phyloP scores from a whole-genome alignment of 441 rosid species.

The Erodium moschatum region DNA sequence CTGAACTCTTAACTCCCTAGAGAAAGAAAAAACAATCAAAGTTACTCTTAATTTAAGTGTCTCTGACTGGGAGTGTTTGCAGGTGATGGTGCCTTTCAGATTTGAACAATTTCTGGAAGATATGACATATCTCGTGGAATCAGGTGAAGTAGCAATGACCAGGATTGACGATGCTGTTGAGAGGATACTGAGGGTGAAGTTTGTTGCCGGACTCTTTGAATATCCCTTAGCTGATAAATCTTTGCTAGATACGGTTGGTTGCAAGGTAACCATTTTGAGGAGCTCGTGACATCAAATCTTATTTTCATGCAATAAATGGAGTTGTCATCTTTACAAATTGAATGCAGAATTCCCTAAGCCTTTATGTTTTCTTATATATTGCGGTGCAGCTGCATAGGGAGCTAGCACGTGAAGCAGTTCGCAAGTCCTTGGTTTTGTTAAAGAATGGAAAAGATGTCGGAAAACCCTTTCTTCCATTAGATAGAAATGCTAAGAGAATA shows the following conservation, averaged over 20 bases:
- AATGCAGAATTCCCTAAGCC: background rate
- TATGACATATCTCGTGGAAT: constrained; percentile 44
- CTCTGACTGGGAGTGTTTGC: constrained; percentile 22
- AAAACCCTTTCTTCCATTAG: constrained; percentile 60
- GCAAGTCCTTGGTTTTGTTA: constrained; percentile 71
- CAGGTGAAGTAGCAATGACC: constrained; percentile 55
- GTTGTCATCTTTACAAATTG: constrained; percentile 1
- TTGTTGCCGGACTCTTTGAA: constrained; percentile 70
- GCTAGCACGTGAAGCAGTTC: constrained; percentile 74
- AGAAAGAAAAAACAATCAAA: background rate
- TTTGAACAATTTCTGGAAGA: constrained; percentile 45
- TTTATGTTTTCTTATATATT: constrained; percentile 8
- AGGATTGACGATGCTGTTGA: constrained; percentile 81
- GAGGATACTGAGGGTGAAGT: constrained; percentile 79
- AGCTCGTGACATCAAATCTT: no score
- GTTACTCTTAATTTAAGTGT: constrained; percentile 11
- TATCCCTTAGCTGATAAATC: constrained; percentile 63
- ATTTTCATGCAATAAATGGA: constrained; percentile 2
- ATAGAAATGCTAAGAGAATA: constrained; percentile 50
- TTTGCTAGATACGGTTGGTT: constrained; percentile 58
- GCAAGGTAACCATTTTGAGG: constrained; percentile 42
- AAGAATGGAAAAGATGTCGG: constrained; percentile 60
- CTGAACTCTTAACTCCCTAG: background rate
- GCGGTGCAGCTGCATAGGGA: constrained; percentile 60
- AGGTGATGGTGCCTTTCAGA: constrained; percentile 71